Conservation (phyloP, 2,329 filamentous ascomycete species). For the Sporothrix pallida region DNA sequence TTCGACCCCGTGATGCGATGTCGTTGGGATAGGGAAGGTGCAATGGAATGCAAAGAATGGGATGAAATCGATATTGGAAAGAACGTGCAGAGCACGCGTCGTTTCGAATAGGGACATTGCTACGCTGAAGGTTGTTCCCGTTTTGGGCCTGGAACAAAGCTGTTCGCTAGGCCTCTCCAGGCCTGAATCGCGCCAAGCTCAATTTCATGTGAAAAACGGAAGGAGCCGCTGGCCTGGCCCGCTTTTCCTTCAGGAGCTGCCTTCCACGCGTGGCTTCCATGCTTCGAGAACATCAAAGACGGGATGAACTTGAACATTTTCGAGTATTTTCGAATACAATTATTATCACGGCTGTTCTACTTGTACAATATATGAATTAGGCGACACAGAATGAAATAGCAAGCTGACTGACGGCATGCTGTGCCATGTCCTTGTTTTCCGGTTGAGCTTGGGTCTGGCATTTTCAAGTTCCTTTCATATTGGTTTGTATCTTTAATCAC, state of each 20-base stretch:
- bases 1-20: not conserved
- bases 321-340: too few species aligned
- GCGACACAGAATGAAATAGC: too few species aligned
- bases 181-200: not conserved
- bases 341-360: too few species aligned
- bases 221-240: slow-evolving; percentile 25
- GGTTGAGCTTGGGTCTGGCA: too few species aligned
- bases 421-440: too few species aligned
- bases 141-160: slow-evolving; percentile 1
- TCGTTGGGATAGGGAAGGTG: slow-evolving; percentile 3
- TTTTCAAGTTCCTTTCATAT: too few species aligned
- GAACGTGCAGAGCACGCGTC: not conserved
- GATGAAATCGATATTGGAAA: slow-evolving; percentile 1
- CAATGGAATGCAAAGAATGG: not conserved
- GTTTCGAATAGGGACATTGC: not conserved
- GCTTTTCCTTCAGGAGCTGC: not conserved
- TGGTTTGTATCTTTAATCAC: too few species aligned
- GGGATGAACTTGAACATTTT: not conserved
- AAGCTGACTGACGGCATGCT: too few species aligned
- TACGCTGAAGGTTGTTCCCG: slow-evolving; percentile 24
- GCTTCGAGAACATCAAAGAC: slow-evolving; percentile 15
- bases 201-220: slow-evolving; percentile 14
- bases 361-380: too few species aligned
- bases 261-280: not conserved
- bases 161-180: slow-evolving; percentile 2